A percentile compares a stretch with the other conserved stretches of the same genome.
phyloP scores from a whole-genome alignment of 2,329 filamentous ascomycete species.

The Epichloe sibirici region DNA sequence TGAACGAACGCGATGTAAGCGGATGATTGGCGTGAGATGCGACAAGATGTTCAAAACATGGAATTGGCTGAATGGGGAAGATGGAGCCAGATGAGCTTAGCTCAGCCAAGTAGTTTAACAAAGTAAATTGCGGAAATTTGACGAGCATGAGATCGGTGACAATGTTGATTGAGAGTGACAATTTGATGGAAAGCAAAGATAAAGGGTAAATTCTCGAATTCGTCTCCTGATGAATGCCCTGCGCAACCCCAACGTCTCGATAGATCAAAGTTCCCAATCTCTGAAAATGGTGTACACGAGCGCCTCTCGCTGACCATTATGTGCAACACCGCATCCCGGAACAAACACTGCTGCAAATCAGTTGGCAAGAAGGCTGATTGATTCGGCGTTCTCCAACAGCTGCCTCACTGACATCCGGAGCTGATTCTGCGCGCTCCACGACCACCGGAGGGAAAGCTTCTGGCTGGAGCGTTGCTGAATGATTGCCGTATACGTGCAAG shows the following conservation, averaged over 20 bases:
- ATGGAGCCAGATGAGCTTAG: not conserved
- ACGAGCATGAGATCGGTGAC: too few species aligned
- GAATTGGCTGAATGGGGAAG: not conserved
- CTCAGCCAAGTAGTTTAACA: not conserved
- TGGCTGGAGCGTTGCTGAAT: conserved; percentile 59
- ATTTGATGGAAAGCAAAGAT: too few species aligned
- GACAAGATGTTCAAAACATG: not conserved
- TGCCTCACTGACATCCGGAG: conserved; percentile 7
- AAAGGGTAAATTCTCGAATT: too few species aligned
- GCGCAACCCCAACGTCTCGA: not conserved
- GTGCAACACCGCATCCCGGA: conserved; percentile 39
- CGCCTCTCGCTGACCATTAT: not conserved
- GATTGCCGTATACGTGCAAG: conserved; percentile 61
- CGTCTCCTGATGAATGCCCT: too few species aligned
- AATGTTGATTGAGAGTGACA: too few species aligned
- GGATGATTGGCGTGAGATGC: not conserved
- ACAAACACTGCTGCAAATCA: conserved; percentile 39
- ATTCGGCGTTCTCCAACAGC: conserved; percentile 12
- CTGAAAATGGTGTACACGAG: not conserved
- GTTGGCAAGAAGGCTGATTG: conserved; percentile 29
- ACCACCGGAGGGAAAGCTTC: conserved; percentile 26
- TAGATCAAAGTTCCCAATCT: not conserved
- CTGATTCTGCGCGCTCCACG: conserved; percentile 3
- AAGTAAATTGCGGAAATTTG: too few species aligned
- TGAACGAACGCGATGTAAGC: not conserved